Percentiles rank a stretch among this genome's conserved stretches.
These are phyloP conservation scores for Beauveria caledonica DNA, from an alignment of 2,329 filamentous ascomycete genomes.

Conservation along the genomic window DNA sequence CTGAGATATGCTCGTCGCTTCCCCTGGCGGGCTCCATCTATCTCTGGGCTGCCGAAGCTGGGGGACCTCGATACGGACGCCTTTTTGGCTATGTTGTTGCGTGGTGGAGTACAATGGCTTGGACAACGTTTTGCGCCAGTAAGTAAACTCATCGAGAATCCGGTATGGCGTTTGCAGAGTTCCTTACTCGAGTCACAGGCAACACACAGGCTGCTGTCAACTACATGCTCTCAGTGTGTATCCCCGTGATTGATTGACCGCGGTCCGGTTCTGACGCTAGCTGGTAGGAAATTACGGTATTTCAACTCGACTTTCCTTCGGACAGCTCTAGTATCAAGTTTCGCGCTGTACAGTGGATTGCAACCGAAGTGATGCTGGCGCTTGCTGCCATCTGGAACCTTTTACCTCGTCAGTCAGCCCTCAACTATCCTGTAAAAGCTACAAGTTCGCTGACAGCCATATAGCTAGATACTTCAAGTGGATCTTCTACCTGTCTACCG, in stretches of 20 bases:
- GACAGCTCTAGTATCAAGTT: constrained; percentile 46
- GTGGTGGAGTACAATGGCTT: constrained; percentile 56
- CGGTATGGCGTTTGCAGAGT: neutral
- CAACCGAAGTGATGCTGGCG: constrained; percentile 42
- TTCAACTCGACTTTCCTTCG: constrained; percentile 45
- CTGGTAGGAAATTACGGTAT: constrained; percentile 47
- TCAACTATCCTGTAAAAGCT: neutral
- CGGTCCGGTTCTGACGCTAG: neutral
- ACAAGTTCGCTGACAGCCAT: neutral
- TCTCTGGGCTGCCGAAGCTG: constrained; percentile 52
- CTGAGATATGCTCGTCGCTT: constrained; percentile 52
- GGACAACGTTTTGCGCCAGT: constrained; percentile 51
- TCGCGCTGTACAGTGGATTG: constrained; percentile 53
- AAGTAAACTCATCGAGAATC: constrained; percentile 9
- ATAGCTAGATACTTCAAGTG: constrained; percentile 36
- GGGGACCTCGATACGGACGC: constrained; percentile 45
- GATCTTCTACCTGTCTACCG: constrained; percentile 42
- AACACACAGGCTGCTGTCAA: constrained; percentile 44
- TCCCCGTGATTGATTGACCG: neutral
- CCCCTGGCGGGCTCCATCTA: constrained; percentile 53
- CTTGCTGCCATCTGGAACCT: constrained; percentile 42
- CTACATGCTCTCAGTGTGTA: constrained; percentile 41
- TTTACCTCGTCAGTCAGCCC: constrained; percentile 36
- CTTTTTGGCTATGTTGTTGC: constrained; percentile 54
- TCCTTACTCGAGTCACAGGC: constrained; percentile 19